phyloP scores from a whole-genome alignment of 2,329 filamentous ascomycete genomes.

The Corinectria fuckeliana region DNA sequence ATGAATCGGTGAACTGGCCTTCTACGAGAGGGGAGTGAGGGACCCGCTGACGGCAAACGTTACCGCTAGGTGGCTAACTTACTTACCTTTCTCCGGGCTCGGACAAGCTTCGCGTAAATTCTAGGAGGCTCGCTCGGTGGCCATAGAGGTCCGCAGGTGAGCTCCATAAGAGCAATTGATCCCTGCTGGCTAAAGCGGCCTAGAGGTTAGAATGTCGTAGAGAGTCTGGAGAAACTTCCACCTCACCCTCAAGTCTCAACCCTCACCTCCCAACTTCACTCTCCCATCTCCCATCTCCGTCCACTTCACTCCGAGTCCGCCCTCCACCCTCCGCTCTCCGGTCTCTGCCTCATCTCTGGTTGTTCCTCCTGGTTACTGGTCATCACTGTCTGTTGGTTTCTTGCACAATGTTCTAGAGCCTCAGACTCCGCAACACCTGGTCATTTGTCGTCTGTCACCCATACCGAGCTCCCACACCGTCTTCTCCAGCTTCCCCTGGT shows the following conservation, averaged over 20 bases:
- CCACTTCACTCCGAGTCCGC: constrained; percentile 34
- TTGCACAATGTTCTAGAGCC: constrained; percentile 50
- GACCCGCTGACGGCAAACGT: constrained; percentile 7
- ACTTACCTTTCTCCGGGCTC: constrained; percentile 24
- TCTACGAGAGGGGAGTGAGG: neutral
- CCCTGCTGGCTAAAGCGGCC: constrained; percentile 33
- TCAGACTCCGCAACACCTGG: constrained; percentile 37
- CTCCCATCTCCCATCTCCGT: constrained; percentile 33
- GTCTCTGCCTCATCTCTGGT: constrained; percentile 49
- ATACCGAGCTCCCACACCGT: constrained; percentile 26
- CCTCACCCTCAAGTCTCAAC: constrained; percentile 46
- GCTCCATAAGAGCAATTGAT: constrained; percentile 5
- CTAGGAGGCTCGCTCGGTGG: constrained; percentile 30
- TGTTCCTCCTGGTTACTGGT: constrained; percentile 50
- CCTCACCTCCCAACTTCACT: constrained; percentile 30
- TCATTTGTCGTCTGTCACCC: constrained; percentile 29
- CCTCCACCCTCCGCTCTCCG: constrained; percentile 32
- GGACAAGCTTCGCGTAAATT: constrained; percentile 41
- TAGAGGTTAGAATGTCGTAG: constrained; percentile 33
- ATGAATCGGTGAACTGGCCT: neutral
- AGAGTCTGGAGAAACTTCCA: constrained; percentile 49
- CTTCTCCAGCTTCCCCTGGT: constrained; percentile 21
- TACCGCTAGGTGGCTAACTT: too few species aligned
- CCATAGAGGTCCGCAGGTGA: constrained; percentile 1
- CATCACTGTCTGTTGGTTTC: constrained; percentile 42